Evolutionary conservation across 169 alveolate species (phyloP), one percentile per base, ranked within the genome.

Genomic region (Plasmodium berghei): DNA sequence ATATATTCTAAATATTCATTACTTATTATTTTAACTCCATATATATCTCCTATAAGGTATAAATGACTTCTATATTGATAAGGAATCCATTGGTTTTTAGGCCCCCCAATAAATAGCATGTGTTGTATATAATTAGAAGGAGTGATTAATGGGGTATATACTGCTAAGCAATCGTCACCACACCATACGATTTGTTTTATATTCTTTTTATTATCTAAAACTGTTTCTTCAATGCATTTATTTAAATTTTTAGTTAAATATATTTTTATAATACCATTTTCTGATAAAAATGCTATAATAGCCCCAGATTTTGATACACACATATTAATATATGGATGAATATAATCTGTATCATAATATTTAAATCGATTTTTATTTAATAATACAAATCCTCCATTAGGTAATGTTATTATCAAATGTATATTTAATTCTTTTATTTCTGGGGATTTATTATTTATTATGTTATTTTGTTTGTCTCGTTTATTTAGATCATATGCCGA

Each of bases 101-200:
- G 95, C 2, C 96, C 96, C n/a, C 96, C 96, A 59, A 93, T 61
- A 59, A 86, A 89, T 18, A 93, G 58, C 75, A 85, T 56, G 62
- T 91, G 94, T 66, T 91, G 93, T 22, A 70, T 72, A 34, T 72
- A 40, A 26, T 66, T 89, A 8, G 94, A 90, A 34, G 94, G 94
- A 4, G 94, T 83, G 56, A 74, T 74, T 73, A 83, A 58, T 12
- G 92, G 89, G 1, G 86, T 86, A 63, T 89, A 87, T n/a, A 93
- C 73, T 9, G 94, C 96, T 52, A 93, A 63, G 16, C 95, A 93
- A 72, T 93, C 96, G 87, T 93, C 93, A 22, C 96, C 96, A 80
- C 95, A 91, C 96, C 96, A 93, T 20, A 87, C 95, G 63, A 93
- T 73, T 72, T 93, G 95, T 22, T 59, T 91, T 40, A 89, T 66